Evolutionary conservation across 805 yeast genomes (phyloP).

Genomic region (Middelhovenomyces tepae): DNA sequence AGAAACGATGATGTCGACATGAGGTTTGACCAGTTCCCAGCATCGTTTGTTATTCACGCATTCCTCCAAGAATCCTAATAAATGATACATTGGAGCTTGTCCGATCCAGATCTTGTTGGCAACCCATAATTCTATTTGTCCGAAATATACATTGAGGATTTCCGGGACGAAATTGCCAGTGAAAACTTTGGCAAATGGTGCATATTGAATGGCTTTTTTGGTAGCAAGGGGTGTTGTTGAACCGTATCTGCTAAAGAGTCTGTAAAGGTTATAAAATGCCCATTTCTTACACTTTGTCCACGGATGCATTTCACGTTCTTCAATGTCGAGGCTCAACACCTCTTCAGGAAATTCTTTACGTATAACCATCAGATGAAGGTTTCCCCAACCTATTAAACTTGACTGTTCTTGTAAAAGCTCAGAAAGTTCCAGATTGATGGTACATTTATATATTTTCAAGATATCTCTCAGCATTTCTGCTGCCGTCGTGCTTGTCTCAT

Average conservation of each 20-base stretch:
- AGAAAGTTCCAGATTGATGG: constrained; percentile 59
- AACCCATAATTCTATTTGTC: constrained; percentile 69
- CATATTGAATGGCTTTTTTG: constrained; percentile 36
- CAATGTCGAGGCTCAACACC: constrained; percentile 41
- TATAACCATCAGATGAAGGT: constrained; percentile 62
- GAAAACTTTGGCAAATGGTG: constrained; percentile 51
- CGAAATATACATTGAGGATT: constrained; percentile 53
- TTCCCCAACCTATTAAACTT: constrained; percentile 57
- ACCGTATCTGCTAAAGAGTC: constrained; percentile 66
- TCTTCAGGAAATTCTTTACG: constrained; percentile 49
- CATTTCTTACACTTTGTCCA: constrained; percentile 81
- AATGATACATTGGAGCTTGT: constrained; percentile 50
- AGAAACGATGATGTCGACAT: constrained; percentile 52
- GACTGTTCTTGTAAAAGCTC: constrained; percentile 47
- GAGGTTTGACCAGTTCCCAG: constrained; percentile 62
- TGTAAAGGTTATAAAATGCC: constrained; percentile 70
- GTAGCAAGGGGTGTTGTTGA: constrained; percentile 16
- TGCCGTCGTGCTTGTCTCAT: constrained; percentile 33
- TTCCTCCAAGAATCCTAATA: constrained; percentile 55
- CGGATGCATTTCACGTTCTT: constrained; percentile 43
- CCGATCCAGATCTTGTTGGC: constrained; percentile 59
- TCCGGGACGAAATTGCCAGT: constrained; percentile 60
- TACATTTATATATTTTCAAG: constrained; percentile 69
- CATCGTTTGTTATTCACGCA: constrained; percentile 50
- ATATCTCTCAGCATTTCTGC: constrained; percentile 72